Evolutionary conservation across 2,329 filamentous ascomycete species (phyloP).

Genomic region (Botrytis byssoidea): DNA sequence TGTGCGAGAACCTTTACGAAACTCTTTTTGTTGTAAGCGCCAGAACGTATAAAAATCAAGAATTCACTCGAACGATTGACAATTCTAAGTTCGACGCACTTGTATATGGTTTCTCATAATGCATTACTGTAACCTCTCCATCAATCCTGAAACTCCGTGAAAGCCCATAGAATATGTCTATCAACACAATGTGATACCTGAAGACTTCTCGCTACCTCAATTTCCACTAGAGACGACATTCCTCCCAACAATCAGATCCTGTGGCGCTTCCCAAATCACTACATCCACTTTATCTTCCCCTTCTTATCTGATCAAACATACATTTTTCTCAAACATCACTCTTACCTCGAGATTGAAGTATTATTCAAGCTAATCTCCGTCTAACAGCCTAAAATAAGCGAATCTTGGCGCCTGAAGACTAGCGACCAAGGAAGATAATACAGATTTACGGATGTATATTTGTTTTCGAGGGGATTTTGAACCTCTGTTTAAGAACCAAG

Average conservation of each 20-base stretch:
- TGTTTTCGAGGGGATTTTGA: neutral
- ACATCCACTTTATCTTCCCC: neutral
- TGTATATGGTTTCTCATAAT: neutral
- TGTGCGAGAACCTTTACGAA: neutral
- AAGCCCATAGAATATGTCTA: neutral
- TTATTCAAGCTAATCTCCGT: neutral
- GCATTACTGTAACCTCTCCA: no score
- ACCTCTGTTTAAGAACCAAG: no score
- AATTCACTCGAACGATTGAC: neutral
- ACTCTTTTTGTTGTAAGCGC: neutral
- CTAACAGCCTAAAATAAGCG: neutral
- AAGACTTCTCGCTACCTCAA: neutral
- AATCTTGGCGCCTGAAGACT: neutral
- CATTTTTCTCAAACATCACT: neutral
- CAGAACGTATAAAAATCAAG: neutral
- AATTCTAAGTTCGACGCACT: neutral
- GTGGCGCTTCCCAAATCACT: fast-evolving
- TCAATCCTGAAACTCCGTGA: neutral
- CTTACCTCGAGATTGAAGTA: neutral
- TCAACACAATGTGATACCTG: neutral
- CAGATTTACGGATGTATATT: neutral
- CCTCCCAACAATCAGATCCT: neutral
- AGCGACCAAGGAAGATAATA: neutral
- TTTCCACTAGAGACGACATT: neutral
- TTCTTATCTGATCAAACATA: neutral